These are phyloP conservation scores for Coccomyxa sp. DNA, from an alignment of 139 green algal species.

Conservation along the genomic window DNA sequence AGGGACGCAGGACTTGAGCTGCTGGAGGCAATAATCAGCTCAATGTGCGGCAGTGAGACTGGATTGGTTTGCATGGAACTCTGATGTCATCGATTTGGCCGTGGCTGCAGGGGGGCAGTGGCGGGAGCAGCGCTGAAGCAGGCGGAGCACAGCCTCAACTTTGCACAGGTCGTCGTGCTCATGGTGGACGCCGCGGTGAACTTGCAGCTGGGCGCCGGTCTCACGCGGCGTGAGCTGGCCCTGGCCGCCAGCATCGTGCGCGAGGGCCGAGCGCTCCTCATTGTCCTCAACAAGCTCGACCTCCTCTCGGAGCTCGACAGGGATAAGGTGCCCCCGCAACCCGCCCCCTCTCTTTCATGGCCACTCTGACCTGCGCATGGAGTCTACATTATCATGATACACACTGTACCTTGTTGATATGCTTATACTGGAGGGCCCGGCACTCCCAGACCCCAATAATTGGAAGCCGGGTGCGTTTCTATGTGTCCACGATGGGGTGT, in stretches of 20 bases:
- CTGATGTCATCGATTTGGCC: too few relatives aligned
- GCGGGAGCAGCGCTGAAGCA: conserved; percentile 13
- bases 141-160: conserved; percentile 35
- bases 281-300: conserved; percentile 82
- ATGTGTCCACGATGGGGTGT: too few relatives aligned
- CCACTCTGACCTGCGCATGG: too few relatives aligned
- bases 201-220: conserved; percentile 18
- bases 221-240: conserved; percentile 56
- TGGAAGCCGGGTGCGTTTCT: too few relatives aligned
- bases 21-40: background rate
- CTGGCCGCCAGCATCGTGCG: conserved; percentile 47
- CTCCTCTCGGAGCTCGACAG: conserved; percentile 20
- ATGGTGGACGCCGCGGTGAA: conserved; percentile 63
- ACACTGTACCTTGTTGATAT: too few relatives aligned
- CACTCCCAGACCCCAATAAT: too few relatives aligned
- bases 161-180: conserved; percentile 80
- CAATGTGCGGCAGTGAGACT: conserved; percentile 7
- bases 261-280: conserved; percentile 65
- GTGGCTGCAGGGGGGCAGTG: background rate
- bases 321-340: background rate
- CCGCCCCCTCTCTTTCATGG: too few relatives aligned
- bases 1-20: too few relatives aligned
- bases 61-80: background rate
- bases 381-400: too few relatives aligned
- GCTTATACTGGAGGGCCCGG: too few relatives aligned